Evolutionary conservation across 202 grass and related monocot species (phyloP).

Genomic region (Eragrostis tef): DNA sequence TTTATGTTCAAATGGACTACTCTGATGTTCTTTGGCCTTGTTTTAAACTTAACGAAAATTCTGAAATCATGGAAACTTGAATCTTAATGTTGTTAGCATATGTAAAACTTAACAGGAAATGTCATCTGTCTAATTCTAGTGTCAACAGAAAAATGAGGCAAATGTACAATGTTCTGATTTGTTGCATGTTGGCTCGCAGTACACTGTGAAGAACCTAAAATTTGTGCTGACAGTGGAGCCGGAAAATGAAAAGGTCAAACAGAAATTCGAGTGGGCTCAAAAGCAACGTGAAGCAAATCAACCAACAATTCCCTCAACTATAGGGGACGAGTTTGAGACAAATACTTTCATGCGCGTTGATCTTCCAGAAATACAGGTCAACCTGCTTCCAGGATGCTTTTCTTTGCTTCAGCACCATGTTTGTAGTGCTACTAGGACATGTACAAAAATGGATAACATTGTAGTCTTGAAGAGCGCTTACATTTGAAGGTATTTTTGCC

Average conservation of each 20-base stretch:
- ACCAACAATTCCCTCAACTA: slow-evolving; percentile 83
- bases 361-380: slow-evolving; percentile 84
- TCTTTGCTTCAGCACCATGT: neutral
- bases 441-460: neutral
- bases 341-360: slow-evolving; percentile 96
- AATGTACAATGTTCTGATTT: slow-evolving; percentile 14
- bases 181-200: slow-evolving; percentile 55
- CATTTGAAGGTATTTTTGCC: neutral
- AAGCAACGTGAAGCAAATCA: slow-evolving; percentile 59
- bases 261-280: slow-evolving; percentile 84
- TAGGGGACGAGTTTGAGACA: slow-evolving; percentile 85
- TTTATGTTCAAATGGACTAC: neutral
- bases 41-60: slow-evolving; percentile 10
- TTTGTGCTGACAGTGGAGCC: slow-evolving; percentile 87
- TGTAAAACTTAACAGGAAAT: neutral
- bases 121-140: slow-evolving; percentile 18
- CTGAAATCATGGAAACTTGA: neutral
- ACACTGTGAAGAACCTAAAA: slow-evolving; percentile 77
- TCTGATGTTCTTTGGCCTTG: neutral
- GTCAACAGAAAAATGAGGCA: neutral
- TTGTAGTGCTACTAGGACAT: neutral
- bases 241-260: slow-evolving; percentile 74
- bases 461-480: neutral
- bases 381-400: neutral
- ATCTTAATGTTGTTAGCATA: neutral